Evolutionary conservation across 2,329 filamentous ascomycete species (phyloP), one percentile per base, ranked within the genome.

Genomic region (Aureobasidium namibiae): DNA sequence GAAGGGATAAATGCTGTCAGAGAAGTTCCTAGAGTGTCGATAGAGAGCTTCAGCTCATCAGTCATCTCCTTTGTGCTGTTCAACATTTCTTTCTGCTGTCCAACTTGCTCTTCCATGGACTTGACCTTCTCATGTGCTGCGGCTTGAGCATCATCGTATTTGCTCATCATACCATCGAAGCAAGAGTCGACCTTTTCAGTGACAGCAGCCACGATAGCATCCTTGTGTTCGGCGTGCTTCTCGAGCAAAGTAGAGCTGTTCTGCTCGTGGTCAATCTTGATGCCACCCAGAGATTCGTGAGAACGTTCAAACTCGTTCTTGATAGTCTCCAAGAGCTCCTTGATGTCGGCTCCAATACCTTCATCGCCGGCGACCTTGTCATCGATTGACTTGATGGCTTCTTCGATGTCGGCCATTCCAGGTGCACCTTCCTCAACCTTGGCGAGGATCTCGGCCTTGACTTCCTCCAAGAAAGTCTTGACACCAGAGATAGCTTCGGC

Each of bases 291-390:
- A n/a, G 88, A 84, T 16, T 86, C 85, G 65, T 90, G 88, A 11
- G 89, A 87, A 63, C 92, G 88, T 67, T 96, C 91, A 61, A 97
- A 96, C 69, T 96, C 92, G 1, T 82, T 77, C 71, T 88, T 91
- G 73, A 97, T 85, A 2, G 85, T 83, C 67, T 88, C 85, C 67
- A 86, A 79, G 61, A 92, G 76, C 44, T 81, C 78, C 64, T 88
- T 78, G 53, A 80, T 71, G 59, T 79, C 76, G n/a, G 72, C 70
- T 34, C 71, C 73, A 59, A 78, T 67, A 39, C 72, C 73, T 63
- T 72, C 71, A 56, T 75, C 75, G n/a, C 69, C 65, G 31, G 68
- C 83, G 1, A 90, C 78, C 16, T 86, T 77, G 64, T 89, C 87
- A 61, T 89, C 83, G 2, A 96, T 76, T 6, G 82, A 82, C 66